Evolutionary conservation across 495 filamentous ascomycete species (phyloP), one percentile per base, ranked within the genome.

Genomic region (Halenospora varia): DNA sequence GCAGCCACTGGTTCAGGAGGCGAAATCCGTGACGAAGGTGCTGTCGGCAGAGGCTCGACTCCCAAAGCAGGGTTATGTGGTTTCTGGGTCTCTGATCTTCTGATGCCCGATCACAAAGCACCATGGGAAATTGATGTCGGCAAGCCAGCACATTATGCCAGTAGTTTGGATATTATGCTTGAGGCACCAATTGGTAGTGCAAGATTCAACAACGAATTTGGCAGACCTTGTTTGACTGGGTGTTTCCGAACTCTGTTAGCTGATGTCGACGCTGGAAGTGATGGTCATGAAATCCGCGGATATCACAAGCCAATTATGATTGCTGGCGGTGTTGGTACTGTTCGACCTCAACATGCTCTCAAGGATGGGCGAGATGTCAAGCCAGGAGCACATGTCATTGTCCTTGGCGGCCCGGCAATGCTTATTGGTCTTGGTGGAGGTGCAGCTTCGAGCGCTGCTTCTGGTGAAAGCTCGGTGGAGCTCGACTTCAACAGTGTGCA

Each of bases 261-360:
- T 20, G 76, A 84, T 41, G 79, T 87, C 45, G 73, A 83, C 48
- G 71, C 80, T 17, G 77, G 74, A n/a, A 80, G 81, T 53, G 82
- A 81, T 26, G 74, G 77, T 46, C 76, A 78, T 2, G 93, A 98
- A 48, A 73, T 89, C 48, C 78, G 95, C 62, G 94, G 94, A 15
- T 98, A 96, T 64, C 93, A 97, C 76, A 98, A 98, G 73, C 94
- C 94, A 6, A 97, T 98, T 70, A 96, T 98, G 92, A 87, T 98
- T 75, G 94, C 95, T 55, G 95, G 94, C 59, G 94, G 95, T 67
- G 81, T 96, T 45, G 95, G 94, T 35, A 96, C 89, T n/a, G 92
- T 97, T n/a, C 73, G 95, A 55, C 93, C 94, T 0, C 85, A 92
- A 64, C 88, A 96, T 70, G 92, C 94, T 3, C 78, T 95, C 48